Conservation (phyloP, 345 rosid genomes). For the Erucastrum elatum region DNA sequence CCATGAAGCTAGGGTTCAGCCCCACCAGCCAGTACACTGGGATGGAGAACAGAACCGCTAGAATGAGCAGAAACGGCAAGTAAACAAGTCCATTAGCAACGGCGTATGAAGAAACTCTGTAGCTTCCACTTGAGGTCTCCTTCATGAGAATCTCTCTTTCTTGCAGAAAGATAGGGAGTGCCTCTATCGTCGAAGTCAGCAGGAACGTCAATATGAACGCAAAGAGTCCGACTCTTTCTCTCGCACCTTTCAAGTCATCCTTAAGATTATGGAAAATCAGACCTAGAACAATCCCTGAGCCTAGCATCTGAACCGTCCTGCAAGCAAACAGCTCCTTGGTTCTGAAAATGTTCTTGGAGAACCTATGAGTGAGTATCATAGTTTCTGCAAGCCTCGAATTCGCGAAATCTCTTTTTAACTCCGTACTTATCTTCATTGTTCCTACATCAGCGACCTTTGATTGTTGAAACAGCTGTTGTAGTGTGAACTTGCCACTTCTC, state of each 20-base stretch:
- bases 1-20: conserved; percentile 57
- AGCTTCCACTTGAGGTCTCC: conserved; percentile 85
- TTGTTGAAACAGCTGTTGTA: conserved; percentile 86
- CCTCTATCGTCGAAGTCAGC: conserved; percentile 84
- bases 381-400: conserved; percentile 75
- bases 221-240: conserved; percentile 88
- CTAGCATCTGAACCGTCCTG: conserved; percentile 80
- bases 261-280: conserved; percentile 67
- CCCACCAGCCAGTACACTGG: conserved; percentile 96
- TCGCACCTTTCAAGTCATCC: conserved; percentile 65
- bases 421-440: conserved; percentile 39
- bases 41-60: conserved; percentile 62
- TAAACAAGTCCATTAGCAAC: conserved; percentile 84
- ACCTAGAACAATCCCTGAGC: conserved; percentile 85
- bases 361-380: conserved; percentile 70
- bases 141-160: conserved; percentile 92
- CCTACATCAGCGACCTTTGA: conserved; percentile 69
- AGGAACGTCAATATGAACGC: conserved; percentile 87
- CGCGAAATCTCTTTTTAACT: conserved; percentile 51
- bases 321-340: conserved; percentile 85
- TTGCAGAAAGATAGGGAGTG: conserved; percentile 83
- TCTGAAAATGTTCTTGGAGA: conserved; percentile 85
- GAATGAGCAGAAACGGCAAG: conserved; percentile 87
- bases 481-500: conserved; percentile 58
- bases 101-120: conserved; percentile 82